Percentiles rank a stretch among this genome's conserved stretches.
Evolutionary conservation across 2,329 filamentous ascomycete genomes (phyloP).

Genomic region (Neonectria neomacrospora): DNA sequence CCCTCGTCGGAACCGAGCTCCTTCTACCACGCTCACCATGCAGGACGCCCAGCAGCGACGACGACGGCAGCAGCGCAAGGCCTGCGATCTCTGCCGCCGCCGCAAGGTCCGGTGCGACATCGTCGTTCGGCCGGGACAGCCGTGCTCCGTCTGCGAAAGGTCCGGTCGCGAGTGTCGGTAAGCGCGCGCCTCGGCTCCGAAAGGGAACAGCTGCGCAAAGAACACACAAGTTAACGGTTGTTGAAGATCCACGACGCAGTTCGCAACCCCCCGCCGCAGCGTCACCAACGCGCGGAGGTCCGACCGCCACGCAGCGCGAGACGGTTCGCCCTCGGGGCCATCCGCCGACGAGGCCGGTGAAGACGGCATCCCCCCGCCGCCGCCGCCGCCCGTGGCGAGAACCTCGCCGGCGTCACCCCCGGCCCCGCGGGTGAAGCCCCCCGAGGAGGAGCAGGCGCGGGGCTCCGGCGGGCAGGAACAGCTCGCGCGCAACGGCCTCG

Average conservation of each 20-base stretch:
- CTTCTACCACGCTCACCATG: constrained; percentile 1
- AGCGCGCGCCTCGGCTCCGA: constrained; percentile 32
- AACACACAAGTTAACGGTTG: background rate
- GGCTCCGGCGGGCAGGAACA: constrained; percentile 36
- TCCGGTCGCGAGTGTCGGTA: constrained; percentile 42
- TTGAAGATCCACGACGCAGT: constrained; percentile 40
- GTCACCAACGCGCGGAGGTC: constrained; percentile 25
- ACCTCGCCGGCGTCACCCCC: constrained; percentile 4
- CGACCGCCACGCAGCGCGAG: background rate
- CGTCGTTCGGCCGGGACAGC: constrained; percentile 28
- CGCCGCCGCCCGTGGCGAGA: constrained; percentile 22
- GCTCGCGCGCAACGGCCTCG: constrained; percentile 37
- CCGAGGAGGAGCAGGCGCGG: constrained; percentile 14
- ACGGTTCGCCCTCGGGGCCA: constrained; percentile 11
- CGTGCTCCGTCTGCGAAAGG: constrained; percentile 42
- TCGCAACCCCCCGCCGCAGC: constrained; percentile 32
- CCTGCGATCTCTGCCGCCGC: constrained; percentile 41
- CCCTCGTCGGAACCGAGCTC: constrained; percentile 13
- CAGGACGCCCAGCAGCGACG: constrained; percentile 26
- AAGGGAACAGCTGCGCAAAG: too few species aligned
- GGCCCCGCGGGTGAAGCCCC: constrained; percentile 11
- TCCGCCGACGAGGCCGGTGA: constrained; percentile 25
- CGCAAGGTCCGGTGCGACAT: constrained; percentile 43
- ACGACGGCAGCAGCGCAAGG: constrained; percentile 47
- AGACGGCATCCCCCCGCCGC: background rate